A percentile compares a stretch with the other conserved stretches of the same genome.
Conservation (phyloP, 176 grass and related monocot genomes). For the Carex pumila region DNA sequence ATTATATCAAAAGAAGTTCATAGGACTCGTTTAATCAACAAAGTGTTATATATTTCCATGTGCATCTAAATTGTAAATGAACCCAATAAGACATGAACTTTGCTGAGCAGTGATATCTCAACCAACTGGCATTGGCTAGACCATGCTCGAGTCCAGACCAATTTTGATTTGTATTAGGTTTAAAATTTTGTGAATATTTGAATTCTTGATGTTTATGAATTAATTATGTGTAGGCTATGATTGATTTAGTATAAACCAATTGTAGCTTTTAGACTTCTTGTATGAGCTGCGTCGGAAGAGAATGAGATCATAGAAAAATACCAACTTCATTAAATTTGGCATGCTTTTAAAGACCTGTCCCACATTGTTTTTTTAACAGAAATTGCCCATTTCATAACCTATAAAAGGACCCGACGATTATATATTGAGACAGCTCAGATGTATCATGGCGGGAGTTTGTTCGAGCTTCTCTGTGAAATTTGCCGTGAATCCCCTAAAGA, state of each 20-base stretch:
- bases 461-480: neutral
- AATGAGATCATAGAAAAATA: too few species aligned
- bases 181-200: neutral
- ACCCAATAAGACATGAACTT: too few species aligned
- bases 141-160: neutral
- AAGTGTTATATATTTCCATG: too few species aligned
- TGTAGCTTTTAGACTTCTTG: neutral
- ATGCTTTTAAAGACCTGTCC: too few species aligned
- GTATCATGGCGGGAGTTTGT: neutral
- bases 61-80: too few species aligned
- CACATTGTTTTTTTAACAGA: too few species aligned
- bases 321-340: too few species aligned
- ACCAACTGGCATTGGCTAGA: neutral
- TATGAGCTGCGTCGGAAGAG: too few species aligned
- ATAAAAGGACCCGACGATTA: too few species aligned
- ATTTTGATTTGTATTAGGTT: neutral
- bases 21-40: too few species aligned
- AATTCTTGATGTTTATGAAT: neutral
- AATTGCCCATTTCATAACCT: too few species aligned
- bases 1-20: neutral
- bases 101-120: too few species aligned
- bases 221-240: neutral
- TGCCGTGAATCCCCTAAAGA: neutral
- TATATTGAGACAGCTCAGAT: neutral
- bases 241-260: neutral